Base-by-base conservation (phyloP, 108 stramenopile genomes). In the Cyclotella baltica region DNA sequence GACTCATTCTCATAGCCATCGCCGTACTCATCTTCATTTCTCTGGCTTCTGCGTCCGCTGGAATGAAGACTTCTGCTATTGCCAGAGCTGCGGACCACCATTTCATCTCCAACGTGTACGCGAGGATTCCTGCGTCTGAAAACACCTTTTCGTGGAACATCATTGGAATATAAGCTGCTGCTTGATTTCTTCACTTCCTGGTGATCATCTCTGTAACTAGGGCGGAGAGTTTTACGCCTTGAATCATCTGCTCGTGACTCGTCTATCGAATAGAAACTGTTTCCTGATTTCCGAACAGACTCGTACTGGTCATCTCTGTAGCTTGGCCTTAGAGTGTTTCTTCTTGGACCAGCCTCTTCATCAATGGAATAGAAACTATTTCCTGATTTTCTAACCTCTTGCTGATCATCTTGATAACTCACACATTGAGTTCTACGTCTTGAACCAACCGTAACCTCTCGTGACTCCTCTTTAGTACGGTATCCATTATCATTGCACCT, bases 291-390 rank as follows among this genome's bases (percentile, higher is more conserved):
- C 1, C 55, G 4, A 55, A 55, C 55, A n/a, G n/a, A n/a, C n/a
- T n/a, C n/a, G n/a, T n/a, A n/a, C n/a, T n/a, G n/a, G n/a, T n/a
- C n/a, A n/a, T 43, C 40, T 13, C 40, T 43, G 40, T 43, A 43
- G 40, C 40, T 43, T 43, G 40, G 40, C 13, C 40, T 43, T 43
- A 43, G 10, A 13, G 55, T 11, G 11, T 25, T 25, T 11, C 23
- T 1, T 27, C 55, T 55, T 6, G 23, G 25, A 23, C 2, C 23
- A 27, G 25, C 55, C 23, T 55, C 13, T 55, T 55, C 55, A 25
- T 55, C 55, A 11, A 27, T 55, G 2, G 55, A 55, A 25, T 55
- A 27, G 25, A 55, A 55, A 55, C 55, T 55, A 27, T 55, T 55
- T 2, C 55, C 55, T 11, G 55, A 55, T 25, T 5, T 55, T 3